phyloP scores from a whole-genome alignment of 2,329 filamentous ascomycete species.

The Ceratocystiopsis sp. region DNA sequence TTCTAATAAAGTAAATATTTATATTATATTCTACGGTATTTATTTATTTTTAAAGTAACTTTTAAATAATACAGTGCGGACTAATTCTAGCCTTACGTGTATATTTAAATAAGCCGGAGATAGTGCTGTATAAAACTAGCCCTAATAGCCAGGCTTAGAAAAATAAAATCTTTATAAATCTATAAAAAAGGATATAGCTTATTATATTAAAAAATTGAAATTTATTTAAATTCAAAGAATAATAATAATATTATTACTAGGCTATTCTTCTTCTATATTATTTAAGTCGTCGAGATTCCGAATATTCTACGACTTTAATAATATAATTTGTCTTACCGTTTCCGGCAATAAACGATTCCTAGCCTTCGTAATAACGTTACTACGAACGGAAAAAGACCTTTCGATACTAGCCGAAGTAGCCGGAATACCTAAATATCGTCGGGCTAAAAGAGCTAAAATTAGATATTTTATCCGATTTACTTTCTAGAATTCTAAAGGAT shows the following conservation, averaged over 20 bases:
- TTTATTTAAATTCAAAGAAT: background rate
- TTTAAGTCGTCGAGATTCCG: background rate
- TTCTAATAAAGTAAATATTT: too few species aligned
- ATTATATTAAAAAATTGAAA: too few species aligned
- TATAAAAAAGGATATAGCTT: background rate
- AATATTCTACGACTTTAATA: background rate
- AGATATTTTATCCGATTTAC: background rate
- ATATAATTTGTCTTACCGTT: background rate
- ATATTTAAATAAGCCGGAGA: too few species aligned
- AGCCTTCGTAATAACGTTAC: background rate
- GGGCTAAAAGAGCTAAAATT: background rate
- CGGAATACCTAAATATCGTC: background rate
- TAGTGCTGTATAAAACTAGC: too few species aligned
- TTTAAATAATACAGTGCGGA: too few species aligned
- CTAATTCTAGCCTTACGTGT: too few species aligned
- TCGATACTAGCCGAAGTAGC: background rate
- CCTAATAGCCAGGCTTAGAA: too few species aligned
- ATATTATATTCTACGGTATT: too few species aligned
- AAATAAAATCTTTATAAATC: background rate
- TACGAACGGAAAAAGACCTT: background rate
- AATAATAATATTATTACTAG: background rate
- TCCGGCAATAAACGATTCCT: background rate
- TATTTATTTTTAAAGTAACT: too few species aligned
- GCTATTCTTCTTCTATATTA: background rate
- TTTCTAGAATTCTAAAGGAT: background rate